These are phyloP conservation scores for Solanum chaucha DNA, from an alignment of 257 asterid species.

Conservation along the genomic window DNA sequence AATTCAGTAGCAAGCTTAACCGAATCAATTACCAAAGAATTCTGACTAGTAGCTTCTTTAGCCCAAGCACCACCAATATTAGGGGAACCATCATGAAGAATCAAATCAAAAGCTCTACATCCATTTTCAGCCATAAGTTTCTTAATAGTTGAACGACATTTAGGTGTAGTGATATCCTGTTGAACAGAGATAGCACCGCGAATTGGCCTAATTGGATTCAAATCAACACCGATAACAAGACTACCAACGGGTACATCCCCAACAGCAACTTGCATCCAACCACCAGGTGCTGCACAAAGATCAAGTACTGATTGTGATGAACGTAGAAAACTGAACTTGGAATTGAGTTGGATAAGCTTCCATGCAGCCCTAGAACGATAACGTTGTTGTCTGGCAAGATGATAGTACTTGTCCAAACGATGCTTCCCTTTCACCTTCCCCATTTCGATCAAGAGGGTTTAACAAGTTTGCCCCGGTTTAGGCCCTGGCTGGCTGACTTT, in stretches of 20 bases:
- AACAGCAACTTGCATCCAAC: conserved; percentile 93
- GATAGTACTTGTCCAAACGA: conserved; percentile 73
- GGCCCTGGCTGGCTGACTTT: neutral
- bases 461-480: neutral
- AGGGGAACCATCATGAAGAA: conserved; percentile 88
- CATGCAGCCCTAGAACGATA: conserved; percentile 89
- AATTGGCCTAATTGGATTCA: conserved; percentile 68
- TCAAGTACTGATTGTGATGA: conserved; percentile 73
- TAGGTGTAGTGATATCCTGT: conserved; percentile 65
- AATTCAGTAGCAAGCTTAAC: conserved; percentile 77
- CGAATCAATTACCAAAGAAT: conserved; percentile 79
- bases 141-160: conserved; percentile 54
- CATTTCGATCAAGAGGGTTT: conserved; percentile 25
- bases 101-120: conserved; percentile 60
- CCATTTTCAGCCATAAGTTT: conserved; percentile 73
- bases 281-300: conserved; percentile 98
- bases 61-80: conserved; percentile 98
- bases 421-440: conserved; percentile 94
- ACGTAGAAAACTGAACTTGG: conserved; percentile 62
- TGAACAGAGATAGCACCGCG: conserved; percentile 75
- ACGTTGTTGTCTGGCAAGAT: conserved; percentile 79
- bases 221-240: conserved; percentile 80
- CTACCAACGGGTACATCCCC: conserved; percentile 76
- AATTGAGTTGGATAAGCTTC: conserved; percentile 78
- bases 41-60: conserved; percentile 83